Evolutionary conservation across 768 basidiomycete genomes (phyloP).

Genomic region (Lactarius psammicola): DNA sequence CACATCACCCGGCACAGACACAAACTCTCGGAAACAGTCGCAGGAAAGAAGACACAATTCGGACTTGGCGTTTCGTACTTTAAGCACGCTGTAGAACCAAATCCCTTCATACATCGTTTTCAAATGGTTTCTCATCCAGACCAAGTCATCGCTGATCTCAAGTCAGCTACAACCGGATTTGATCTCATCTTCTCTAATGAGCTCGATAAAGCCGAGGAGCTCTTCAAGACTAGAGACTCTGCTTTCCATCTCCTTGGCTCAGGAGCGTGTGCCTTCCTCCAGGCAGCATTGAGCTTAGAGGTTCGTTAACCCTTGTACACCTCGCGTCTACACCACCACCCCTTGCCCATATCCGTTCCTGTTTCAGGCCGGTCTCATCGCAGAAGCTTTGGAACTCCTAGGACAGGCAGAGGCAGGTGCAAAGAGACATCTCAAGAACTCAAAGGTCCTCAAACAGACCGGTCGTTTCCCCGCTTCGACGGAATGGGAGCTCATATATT

Average conservation of each 20-base stretch:
- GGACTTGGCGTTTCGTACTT: not conserved
- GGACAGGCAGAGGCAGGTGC: slow-evolving; percentile 59
- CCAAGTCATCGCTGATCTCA: slow-evolving; percentile 36
- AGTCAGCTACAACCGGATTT: slow-evolving; percentile 52
- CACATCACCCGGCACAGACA: not conserved
- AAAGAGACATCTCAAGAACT: slow-evolving; percentile 47
- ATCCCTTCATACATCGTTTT: not conserved
- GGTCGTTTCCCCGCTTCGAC: slow-evolving; percentile 57
- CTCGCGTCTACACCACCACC: not conserved
- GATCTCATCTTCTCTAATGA: slow-evolving; percentile 70
- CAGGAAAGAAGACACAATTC: not conserved
- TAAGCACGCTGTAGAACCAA: not conserved
- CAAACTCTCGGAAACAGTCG: not conserved
- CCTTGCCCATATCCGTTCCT: not conserved
- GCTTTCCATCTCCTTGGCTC: slow-evolving; percentile 73
- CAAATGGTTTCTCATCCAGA: slow-evolving; percentile 15
- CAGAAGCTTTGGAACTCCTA: slow-evolving; percentile 58
- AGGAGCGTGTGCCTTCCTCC: slow-evolving; percentile 70
- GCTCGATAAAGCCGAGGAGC: slow-evolving; percentile 49
- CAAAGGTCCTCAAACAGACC: slow-evolving; percentile 36
- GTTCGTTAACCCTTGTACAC: slow-evolving; percentile 36
- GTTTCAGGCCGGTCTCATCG: slow-evolving; percentile 54
- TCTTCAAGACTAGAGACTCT: slow-evolving; percentile 51
- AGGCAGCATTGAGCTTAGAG: slow-evolving; percentile 83
- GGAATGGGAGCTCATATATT: slow-evolving; percentile 75